Evolutionary conservation across 2,329 filamentous ascomycete species (phyloP), one percentile per base, ranked within the genome.

Genomic region (Ophiostoma ips): DNA sequence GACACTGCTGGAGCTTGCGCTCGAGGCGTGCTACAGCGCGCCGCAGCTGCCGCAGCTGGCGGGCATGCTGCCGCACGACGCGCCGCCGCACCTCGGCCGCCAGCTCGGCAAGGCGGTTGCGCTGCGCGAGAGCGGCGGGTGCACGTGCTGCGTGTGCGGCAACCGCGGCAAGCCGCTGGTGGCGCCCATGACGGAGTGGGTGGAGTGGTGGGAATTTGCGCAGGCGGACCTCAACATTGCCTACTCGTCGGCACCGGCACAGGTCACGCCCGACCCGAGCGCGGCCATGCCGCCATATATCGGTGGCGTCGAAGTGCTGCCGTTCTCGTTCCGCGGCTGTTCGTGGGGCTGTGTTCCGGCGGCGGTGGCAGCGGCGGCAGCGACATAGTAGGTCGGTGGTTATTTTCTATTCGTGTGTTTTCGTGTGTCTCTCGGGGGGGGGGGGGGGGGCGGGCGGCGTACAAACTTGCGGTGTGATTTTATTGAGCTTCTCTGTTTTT

Each of bases 171-270:
- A n/a, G 34, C 69, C 75, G 4, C 63, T 78, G 7, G 64, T 74
- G 8, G 51, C 54, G 19, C 73, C 78, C 3, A 62, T 70, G 3
- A 66, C 72, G 0, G 70, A 78, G 57, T 83, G 79, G 79, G 63
- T 83, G 8, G 79, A 83, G 58, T 83, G 79, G 74, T 77, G 73
- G 60, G 68, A 73, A 51, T 57, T 68, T 21, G 53, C 49, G 21
- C 46, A 50, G 51, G 16, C 21, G 5, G 55, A 55, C 30, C 12
- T 50, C 15, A 49, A 50, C 11, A 24, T 34, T 19, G 24, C 38
- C 19, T 40, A 53, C 5, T 13, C 36, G 13, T 33, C 31, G 40
- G 6, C 33, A 10, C 45, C n/a, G 13, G 13, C 21, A n/a, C 28
- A 16, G 8, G 11, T 4, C 35, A 5, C 35, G n/a, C 15, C 6